A percentile compares a stretch with the other conserved stretches of the same genome.
These are phyloP conservation scores for Colletotrichum cereale DNA, from an alignment of 2,329 filamentous ascomycete species.

Conservation along the genomic window DNA sequence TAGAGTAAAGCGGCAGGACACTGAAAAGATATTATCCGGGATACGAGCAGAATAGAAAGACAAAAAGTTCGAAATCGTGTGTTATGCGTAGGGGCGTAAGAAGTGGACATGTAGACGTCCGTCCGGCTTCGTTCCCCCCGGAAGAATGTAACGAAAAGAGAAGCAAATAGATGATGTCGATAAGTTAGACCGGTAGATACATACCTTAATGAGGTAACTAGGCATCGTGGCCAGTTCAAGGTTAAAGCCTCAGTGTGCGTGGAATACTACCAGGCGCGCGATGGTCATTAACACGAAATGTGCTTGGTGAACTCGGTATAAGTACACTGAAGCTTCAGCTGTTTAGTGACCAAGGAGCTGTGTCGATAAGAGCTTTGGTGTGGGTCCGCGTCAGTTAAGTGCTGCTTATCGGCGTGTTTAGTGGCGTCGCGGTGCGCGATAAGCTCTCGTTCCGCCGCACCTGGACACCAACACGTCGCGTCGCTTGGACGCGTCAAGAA, in stretches of 20 bases:
- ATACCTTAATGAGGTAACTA: no score
- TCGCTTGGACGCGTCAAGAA: conserved; percentile 31
- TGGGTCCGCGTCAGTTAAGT: conserved; percentile 1
- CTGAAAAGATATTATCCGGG: background rate
- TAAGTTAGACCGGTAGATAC: background rate
- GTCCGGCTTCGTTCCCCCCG: background rate
- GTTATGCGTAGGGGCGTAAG: background rate
- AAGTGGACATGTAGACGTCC: background rate
- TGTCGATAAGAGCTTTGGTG: conserved; percentile 23
- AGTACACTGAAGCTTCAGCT: background rate
- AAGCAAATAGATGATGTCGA: background rate
- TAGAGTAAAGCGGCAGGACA: conserved; percentile 5
- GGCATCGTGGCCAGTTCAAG: no score
- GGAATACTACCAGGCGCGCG: background rate
- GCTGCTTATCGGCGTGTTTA: conserved; percentile 36
- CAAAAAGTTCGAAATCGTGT: background rate
- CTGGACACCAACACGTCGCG: conserved; percentile 36
- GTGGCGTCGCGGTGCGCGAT: conserved; percentile 33
- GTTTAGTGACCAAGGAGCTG: background rate
- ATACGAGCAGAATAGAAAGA: background rate
- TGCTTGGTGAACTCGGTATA: background rate
- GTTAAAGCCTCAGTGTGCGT: background rate
- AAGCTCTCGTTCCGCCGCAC: conserved; percentile 20
- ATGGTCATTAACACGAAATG: no score
- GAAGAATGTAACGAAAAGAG: background rate